phyloP scores from a whole-genome alignment of 768 basidiomycete species.

The Candolleomyces aberdarensis region DNA sequence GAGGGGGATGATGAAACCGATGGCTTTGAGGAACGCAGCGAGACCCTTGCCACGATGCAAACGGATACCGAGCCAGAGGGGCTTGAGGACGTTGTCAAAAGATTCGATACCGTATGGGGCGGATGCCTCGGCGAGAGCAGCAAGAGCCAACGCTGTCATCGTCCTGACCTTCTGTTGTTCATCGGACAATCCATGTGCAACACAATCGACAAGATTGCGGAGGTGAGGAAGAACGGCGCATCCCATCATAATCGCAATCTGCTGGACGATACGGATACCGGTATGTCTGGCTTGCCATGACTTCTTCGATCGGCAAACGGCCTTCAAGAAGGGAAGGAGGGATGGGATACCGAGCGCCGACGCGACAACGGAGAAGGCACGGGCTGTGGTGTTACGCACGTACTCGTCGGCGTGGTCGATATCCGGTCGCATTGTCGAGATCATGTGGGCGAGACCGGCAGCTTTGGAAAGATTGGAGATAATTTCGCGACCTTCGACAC shows the following conservation, averaged over 20 bases:
- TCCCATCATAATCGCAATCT: conserved; percentile 99
- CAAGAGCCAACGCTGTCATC: conserved; percentile 90
- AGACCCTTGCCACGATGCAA: conserved; percentile 93
- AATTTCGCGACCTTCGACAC: conserved; percentile 98
- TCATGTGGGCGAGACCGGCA: conserved; percentile 99
- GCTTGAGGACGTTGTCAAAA: conserved; percentile 95
- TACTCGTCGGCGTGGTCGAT: conserved; percentile 99
- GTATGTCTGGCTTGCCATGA: conserved; percentile 99
- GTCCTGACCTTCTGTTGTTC: conserved; percentile 96
- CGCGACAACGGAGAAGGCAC: conserved; percentile 98
- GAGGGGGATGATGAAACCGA: conserved; percentile 98
- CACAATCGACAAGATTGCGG: conserved; percentile 93
- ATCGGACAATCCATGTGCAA: conserved; percentile 88
- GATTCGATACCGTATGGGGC: conserved; percentile 99
- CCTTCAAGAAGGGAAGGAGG: conserved; percentile 95
- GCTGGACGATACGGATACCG: conserved; percentile 98
- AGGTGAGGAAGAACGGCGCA: conserved; percentile 97
- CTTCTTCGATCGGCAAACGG: conserved; percentile 97
- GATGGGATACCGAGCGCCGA: conserved; percentile 98
- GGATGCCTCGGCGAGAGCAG: conserved; percentile 94
- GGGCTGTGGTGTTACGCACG: conserved; percentile 97
- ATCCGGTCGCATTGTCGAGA: conserved; percentile 99
- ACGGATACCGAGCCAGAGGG: conserved; percentile 91
- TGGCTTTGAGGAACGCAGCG: conserved; percentile 95
- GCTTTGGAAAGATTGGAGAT: conserved; percentile 99